Evolutionary conservation across 83 land plant species (phyloP).

Genomic region (Picea abies): DNA sequence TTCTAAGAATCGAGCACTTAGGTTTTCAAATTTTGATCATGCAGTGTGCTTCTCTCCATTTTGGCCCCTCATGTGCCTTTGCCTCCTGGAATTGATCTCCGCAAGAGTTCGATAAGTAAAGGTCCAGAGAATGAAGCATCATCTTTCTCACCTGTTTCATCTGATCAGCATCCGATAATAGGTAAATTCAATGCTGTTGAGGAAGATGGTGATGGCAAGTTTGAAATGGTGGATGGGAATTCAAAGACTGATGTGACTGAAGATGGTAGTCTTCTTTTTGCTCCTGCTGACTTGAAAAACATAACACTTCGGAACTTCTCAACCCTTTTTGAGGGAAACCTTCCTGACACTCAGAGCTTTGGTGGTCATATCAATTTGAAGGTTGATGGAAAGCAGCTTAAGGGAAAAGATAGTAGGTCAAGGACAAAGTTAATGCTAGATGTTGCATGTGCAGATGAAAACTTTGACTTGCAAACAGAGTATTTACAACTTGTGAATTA

Average conservation of each 20-base stretch:
- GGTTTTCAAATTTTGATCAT: too few relatives aligned
- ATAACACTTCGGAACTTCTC: conserved; percentile 27
- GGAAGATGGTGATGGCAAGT: conserved; percentile 42
- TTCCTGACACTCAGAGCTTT: conserved; percentile 31
- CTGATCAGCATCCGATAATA: background rate
- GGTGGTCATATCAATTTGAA: conserved; percentile 19
- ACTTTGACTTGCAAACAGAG: conserved; percentile 65
- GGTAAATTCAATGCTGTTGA: conserved; percentile 20
- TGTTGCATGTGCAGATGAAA: conserved; percentile 38
- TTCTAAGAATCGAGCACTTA: too few relatives aligned
- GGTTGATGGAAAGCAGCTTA: conserved; percentile 10
- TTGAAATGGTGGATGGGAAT: conserved; percentile 38
- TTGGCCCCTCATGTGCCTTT: conserved; percentile 79
- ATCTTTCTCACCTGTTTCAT: conserved; percentile 13
- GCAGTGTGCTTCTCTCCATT: conserved; percentile 82
- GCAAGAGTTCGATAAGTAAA: conserved; percentile 32
- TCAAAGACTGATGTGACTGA: conserved; percentile 51
- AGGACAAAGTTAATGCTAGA: conserved; percentile 34
- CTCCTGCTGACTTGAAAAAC: conserved; percentile 63
- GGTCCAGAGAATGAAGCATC: conserved; percentile 27
- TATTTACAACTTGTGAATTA: conserved; percentile 64
- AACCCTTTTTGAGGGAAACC: conserved; percentile 23
- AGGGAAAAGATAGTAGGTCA: conserved; percentile 12
- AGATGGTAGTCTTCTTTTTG: conserved; percentile 73
- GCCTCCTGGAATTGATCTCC: conserved; percentile 72